These are phyloP conservation scores for Fusarium sp. DNA, from an alignment of 2,329 filamentous ascomycete species.

Conservation along the genomic window DNA sequence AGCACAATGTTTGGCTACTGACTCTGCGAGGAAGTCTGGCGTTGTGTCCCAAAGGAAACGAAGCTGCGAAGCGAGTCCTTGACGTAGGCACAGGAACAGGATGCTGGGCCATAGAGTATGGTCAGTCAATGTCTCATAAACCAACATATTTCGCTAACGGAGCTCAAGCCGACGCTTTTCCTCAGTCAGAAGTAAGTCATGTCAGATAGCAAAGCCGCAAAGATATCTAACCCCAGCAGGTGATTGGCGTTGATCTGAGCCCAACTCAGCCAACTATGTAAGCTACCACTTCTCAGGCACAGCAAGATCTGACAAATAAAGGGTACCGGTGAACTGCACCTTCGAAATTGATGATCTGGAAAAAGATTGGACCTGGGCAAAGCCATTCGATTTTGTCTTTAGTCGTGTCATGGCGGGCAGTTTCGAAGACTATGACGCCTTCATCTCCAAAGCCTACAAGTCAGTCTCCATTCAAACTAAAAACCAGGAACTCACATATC, in stretches of 20 bases:
- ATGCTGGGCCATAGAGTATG: slow-evolving; percentile 22
- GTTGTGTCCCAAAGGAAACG: neutral
- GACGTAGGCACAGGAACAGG: slow-evolving; percentile 15
- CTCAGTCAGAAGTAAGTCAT: neutral
- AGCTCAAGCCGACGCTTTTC: neutral
- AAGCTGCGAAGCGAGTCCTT: neutral
- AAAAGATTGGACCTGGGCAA: slow-evolving; percentile 13
- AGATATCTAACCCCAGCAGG: neutral
- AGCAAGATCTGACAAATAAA: neutral
- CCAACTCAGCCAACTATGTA: slow-evolving; percentile 9
- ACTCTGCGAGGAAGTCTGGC: neutral
- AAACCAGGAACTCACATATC: neutral
- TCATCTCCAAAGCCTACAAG: neutral
- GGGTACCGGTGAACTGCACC: slow-evolving; percentile 1
- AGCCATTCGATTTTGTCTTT: neutral
- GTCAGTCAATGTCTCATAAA: too few relatives aligned
- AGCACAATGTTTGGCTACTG: neutral
- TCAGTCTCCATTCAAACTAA: neutral
- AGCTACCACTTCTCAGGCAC: neutral
- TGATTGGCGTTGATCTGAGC: slow-evolving; percentile 14
- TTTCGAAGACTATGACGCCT: neutral
- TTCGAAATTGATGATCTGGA: slow-evolving; percentile 15
- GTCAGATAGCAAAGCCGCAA: neutral
- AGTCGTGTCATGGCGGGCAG: neutral
- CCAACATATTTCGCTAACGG: too few relatives aligned